Base-by-base conservation (phyloP, 2,329 filamentous ascomycete species). In the Fusarium decemcellulare region DNA sequence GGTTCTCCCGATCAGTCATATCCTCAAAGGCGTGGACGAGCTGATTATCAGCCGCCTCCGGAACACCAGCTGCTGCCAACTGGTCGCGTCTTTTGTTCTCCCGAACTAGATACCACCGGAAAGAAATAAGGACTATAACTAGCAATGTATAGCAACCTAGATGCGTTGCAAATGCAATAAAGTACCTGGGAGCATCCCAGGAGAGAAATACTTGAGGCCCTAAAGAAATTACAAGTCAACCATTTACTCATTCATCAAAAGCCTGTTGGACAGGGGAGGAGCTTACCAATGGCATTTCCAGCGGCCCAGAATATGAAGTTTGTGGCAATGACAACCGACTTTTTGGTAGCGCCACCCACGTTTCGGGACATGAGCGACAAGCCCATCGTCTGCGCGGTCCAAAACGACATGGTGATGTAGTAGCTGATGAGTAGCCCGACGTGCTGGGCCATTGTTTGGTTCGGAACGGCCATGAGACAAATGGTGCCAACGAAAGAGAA, bases 371-470 rank as follows among this genome's bases (percentile, higher is more conserved):
- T 84, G 82, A 93, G 85, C 10, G 89, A 90, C 73, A 93, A 84
- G 16, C 86, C 83, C 14, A 93, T 81, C 3, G 89, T 91, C 73
- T 91, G 88, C 0, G 91, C 91, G 0, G 91, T 90, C 91, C 91
- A 93, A 85, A 94, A 94, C 15, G 90, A 92, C 29, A 93, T 84
- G 0, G 89, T 90, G 69, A 93, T 90, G 80, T 93, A 94, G 83
- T 93, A 94, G 75, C 85, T 87, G 73, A 93, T 87, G 18, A 93
- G 81, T 2, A 94, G 84, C 14, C 91, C 91, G 37, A 90, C 85
- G 77, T 91, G 86, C 36, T 88, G 89, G 8, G 85, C 78, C 36
- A 84, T 82, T 43, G 82, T 86, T 8, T 84, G 82, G 68, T 90
- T 90, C 16, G 86, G 78, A 8, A 94, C 85, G 0, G 88, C 90